phyloP scores from a whole-genome alignment of 768 basidiomycete species.

The Rhodosporidiobolus sp. region DNA sequence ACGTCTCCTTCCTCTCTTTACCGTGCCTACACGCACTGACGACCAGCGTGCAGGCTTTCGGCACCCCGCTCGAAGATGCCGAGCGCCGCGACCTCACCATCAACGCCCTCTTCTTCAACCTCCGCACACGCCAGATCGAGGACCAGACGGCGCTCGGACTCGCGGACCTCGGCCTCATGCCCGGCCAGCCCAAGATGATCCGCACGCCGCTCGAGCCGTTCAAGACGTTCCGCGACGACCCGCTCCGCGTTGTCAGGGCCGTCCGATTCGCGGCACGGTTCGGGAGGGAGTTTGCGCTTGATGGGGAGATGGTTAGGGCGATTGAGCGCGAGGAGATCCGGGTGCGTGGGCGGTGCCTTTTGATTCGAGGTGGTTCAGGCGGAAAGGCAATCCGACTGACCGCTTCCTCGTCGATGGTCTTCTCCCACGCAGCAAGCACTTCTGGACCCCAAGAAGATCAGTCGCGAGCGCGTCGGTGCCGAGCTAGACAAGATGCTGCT shows the following conservation, averaged over 20 bases:
- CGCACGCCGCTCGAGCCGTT: conserved; percentile 82
- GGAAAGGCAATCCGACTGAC: neutral
- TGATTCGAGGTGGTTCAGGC: neutral
- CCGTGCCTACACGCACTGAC: neutral
- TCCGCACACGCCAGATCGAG: conserved; percentile 78
- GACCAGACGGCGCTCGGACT: conserved; percentile 83
- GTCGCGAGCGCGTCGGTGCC: conserved; percentile 83
- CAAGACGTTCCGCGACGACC: conserved; percentile 91
- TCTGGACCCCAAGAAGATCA: conserved; percentile 68
- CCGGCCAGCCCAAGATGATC: conserved; percentile 53
- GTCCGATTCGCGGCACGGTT: conserved; percentile 88
- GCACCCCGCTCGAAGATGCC: conserved; percentile 88
- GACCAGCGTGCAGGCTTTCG: conserved; percentile 63
- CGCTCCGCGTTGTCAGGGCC: conserved; percentile 84
- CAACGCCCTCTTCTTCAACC: conserved; percentile 93
- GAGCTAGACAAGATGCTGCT: conserved; percentile 93
- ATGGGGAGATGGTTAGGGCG: conserved; percentile 60
- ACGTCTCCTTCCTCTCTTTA: conserved; percentile 46
- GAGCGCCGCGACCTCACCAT: conserved; percentile 88
- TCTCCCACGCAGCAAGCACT: conserved; percentile 13
- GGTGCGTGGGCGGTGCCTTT: conserved; percentile 1
- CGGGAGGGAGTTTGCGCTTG: conserved; percentile 64
- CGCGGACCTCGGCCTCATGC: conserved; percentile 69
- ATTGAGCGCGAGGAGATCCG: conserved; percentile 40
- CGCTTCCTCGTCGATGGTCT: neutral